Evolutionary conservation across 345 rosid species (phyloP).

Genomic region (Citrus sp.): DNA sequence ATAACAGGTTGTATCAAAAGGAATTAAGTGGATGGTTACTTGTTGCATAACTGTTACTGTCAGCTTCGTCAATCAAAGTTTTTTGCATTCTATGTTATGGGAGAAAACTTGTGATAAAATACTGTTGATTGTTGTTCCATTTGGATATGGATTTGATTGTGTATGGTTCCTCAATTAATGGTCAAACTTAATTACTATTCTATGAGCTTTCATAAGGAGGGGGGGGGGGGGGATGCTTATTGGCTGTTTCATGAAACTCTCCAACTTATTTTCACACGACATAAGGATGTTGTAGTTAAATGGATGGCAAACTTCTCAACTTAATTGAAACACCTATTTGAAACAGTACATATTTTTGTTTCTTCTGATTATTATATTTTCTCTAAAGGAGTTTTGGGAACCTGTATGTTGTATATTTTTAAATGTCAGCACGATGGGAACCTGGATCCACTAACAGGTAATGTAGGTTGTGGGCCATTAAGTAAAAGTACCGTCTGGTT

Average conservation of each 20-base stretch:
- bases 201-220: neutral
- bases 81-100: neutral
- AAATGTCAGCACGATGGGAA: neutral
- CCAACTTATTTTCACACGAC: neutral
- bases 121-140: neutral
- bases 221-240: neutral
- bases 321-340: neutral
- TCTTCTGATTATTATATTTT: neutral
- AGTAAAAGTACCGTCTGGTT: neutral
- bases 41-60: neutral
- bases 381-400: neutral
- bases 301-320: neutral
- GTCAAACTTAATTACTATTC: neutral
- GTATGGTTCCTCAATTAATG: neutral
- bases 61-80: neutral
- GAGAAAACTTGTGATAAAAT: neutral
- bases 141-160: neutral
- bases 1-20: neutral
- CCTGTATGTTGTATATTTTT: neutral
- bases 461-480: neutral
- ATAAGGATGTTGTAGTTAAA: neutral
- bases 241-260: neutral
- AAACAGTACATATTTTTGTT: neutral
- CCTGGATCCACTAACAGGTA: neutral
- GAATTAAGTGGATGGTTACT: neutral